phyloP scores from a whole-genome alignment of 2,329 filamentous ascomycete genomes.

The Macroventuria anomochaeta region DNA sequence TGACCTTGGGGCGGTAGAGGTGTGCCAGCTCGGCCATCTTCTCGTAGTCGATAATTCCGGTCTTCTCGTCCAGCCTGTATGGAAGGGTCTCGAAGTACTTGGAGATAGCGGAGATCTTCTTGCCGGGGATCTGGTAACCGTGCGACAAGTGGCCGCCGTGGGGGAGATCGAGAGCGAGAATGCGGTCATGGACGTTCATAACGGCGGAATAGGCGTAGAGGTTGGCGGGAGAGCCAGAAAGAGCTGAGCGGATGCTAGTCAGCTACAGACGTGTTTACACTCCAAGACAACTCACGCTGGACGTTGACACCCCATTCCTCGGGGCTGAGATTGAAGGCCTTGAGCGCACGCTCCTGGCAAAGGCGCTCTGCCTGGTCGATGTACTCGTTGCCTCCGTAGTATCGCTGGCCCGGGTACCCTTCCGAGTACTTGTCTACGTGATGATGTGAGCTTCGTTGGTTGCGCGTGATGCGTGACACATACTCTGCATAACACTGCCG shows the following conservation, averaged over 20 bases:
- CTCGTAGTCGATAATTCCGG: conserved; percentile 97
- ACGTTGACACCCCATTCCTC: conserved; percentile 99
- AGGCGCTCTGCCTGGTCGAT: conserved; percentile 95
- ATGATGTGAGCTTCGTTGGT: conserved; percentile 48
- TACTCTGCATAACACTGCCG: conserved; percentile 63
- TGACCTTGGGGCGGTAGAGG: conserved; percentile 93
- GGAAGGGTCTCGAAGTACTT: conserved; percentile 99
- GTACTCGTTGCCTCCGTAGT: conserved; percentile 99
- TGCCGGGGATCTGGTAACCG: conserved; percentile 91
- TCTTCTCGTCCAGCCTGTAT: conserved; percentile 87
- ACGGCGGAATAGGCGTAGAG: conserved; percentile 90
- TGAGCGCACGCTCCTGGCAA: conserved; percentile 91
- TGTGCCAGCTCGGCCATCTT: conserved; percentile 86
- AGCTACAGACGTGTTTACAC: not conserved
- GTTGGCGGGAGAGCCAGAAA: conserved; percentile 80
- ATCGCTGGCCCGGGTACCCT: conserved; percentile 95
- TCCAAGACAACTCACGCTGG: conserved; percentile 65
- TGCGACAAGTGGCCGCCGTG: conserved; percentile 96
- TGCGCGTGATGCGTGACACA: conserved; percentile 64
- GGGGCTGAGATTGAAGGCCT: conserved; percentile 84
- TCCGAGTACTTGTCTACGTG: conserved; percentile 93
- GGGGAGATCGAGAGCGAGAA: conserved; percentile 96
- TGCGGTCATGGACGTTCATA: conserved; percentile 87
- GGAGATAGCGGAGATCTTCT: conserved; percentile 88
- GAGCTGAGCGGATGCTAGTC: conserved; percentile 59